Percentiles rank a stretch among this genome's conserved stretches.
Evolutionary conservation across 345 rosid species (phyloP).

Genomic region (Linum lewisii): DNA sequence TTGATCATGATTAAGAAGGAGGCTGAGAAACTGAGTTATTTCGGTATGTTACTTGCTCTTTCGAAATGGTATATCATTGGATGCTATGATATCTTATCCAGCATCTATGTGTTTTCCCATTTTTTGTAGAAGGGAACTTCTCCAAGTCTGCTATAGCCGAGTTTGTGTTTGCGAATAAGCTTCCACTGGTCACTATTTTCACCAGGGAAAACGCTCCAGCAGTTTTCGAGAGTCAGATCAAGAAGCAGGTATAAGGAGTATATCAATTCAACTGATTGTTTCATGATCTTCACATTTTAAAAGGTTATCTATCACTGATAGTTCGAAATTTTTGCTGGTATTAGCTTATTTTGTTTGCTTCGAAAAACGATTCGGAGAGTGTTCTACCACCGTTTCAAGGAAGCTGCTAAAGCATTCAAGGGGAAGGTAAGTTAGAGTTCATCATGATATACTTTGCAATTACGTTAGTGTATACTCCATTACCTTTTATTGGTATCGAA

Average conservation of each 20-base stretch:
- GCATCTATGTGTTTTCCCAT: not conserved
- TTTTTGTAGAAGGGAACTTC: conserved; percentile 11
- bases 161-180: conserved; percentile 6
- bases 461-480: too few species aligned
- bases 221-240: conserved; percentile 2
- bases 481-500: too few species aligned
- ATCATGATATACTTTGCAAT: too few species aligned
- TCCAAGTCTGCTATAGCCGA: conserved; percentile 8
- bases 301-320: not conserved
- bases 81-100: not conserved
- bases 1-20: conserved; percentile 2
- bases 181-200: conserved; percentile 8
- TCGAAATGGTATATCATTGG: too few species aligned
- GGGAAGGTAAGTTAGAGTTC: conserved; percentile 1
- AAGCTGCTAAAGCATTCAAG: conserved; percentile 3
- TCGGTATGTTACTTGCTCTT: conserved; percentile 4
- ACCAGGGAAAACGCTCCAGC: not conserved
- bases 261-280: not conserved
- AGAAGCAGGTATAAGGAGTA: conserved; percentile 10
- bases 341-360: conserved; percentile 8
- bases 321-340: not conserved
- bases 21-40: not conserved
- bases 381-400: conserved; percentile 9
- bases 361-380: not conserved
- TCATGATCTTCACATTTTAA: not conserved